Percentiles rank a stretch among this genome's conserved stretches.
Evolutionary conservation across 495 filamentous ascomycete genomes (phyloP).

Genomic region (Penicillium verhagenii): DNA sequence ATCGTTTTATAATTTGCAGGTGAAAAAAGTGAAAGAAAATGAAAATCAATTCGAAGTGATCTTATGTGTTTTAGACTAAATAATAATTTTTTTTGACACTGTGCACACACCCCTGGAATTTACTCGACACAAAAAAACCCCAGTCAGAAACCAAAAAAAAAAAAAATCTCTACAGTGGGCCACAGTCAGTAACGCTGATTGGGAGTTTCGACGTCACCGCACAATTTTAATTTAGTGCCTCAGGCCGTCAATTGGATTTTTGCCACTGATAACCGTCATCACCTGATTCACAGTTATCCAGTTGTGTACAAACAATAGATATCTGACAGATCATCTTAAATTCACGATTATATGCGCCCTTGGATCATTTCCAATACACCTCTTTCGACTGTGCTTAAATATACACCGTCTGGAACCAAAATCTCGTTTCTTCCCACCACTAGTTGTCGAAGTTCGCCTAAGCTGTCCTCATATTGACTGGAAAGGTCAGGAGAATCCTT

Average conservation of each 20-base stretch:
- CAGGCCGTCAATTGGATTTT: neutral
- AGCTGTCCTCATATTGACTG: conserved; percentile 29
- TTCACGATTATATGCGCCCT: conserved; percentile 25
- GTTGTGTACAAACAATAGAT: too few relatives aligned
- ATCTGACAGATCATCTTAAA: too few relatives aligned
- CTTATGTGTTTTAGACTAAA: neutral
- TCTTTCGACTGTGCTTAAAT: conserved; percentile 33
- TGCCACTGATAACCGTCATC: conserved; percentile 2
- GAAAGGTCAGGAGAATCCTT: conserved; percentile 14
- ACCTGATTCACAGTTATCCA: too few relatives aligned
- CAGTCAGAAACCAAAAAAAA: conserved; percentile 6
- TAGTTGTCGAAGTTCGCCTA: conserved; percentile 29
- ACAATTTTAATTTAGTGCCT: neutral
- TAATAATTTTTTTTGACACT: neutral
- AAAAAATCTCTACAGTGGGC: conserved; percentile 38
- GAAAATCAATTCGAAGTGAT: neutral
- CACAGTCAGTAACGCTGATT: conserved; percentile 27
- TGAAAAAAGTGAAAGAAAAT: conserved; percentile 9
- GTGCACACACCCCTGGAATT: neutral
- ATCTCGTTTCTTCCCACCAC: conserved; percentile 32
- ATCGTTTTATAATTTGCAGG: too few relatives aligned
- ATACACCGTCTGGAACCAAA: conserved; percentile 34
- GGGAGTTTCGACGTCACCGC: conserved; percentile 28
- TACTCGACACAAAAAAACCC: neutral
- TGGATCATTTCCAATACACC: conserved; percentile 32